Percentiles rank a stretch among this genome's conserved stretches.
Evolutionary conservation across 768 basidiomycete species (phyloP).

Genomic region (Jaapia argillacea): DNA sequence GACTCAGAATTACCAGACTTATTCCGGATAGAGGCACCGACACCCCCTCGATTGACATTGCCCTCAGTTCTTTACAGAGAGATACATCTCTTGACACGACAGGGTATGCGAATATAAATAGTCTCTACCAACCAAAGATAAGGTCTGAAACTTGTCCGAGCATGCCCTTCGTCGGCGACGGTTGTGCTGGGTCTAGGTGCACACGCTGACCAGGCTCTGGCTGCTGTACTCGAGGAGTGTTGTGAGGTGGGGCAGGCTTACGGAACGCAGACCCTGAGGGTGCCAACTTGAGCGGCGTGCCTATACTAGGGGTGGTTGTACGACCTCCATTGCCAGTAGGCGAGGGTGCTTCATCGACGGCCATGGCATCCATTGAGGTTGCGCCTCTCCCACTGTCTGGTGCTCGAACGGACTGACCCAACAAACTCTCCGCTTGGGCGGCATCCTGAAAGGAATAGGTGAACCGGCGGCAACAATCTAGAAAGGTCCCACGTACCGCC

Average conservation of each 20-base stretch:
- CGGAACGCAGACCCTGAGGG: constrained; percentile 68
- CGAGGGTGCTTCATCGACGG: constrained; percentile 30
- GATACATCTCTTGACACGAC: too few species aligned
- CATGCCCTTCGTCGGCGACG: constrained; percentile 43
- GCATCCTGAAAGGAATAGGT: too few species aligned
- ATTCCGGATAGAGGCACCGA: too few species aligned
- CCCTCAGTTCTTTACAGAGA: too few species aligned
- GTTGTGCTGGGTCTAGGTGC: too few species aligned
- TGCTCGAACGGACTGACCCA: constrained; percentile 32
- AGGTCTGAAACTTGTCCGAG: constrained; percentile 71
- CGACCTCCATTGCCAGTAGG: constrained; percentile 5
- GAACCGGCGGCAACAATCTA: too few species aligned
- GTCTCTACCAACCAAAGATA: constrained; percentile 81
- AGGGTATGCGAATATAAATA: too few species aligned
- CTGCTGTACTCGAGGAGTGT: not conserved
- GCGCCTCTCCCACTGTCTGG: too few species aligned
- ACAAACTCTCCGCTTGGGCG: constrained; percentile 41
- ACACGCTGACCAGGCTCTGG: not conserved
- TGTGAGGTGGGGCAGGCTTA: constrained; percentile 24
- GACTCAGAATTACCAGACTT: too few species aligned
- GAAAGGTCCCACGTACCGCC: constrained; percentile 54
- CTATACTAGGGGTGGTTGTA: constrained; percentile 34
- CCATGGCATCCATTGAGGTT: constrained; percentile 37
- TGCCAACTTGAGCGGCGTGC: constrained; percentile 64
- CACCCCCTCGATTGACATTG: too few species aligned